Base-by-base conservation (phyloP, 108 stramenopile genomes). In the Skeletonema tropicum region DNA sequence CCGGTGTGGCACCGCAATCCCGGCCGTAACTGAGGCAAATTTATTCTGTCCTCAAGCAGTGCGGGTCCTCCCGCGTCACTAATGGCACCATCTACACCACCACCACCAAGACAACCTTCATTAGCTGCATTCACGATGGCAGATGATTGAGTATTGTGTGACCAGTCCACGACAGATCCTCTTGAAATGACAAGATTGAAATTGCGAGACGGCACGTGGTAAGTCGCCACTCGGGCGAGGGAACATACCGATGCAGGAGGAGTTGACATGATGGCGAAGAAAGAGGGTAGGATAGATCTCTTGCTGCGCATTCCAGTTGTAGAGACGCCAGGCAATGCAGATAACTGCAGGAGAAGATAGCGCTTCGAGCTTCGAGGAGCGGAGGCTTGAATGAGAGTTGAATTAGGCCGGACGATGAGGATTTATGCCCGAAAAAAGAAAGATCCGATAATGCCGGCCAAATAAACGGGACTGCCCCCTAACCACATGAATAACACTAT, bases 11-110 rank as follows among this genome's bases (percentile, higher is more conserved):
- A 96, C 9, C 95, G 77, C 6, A 89, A 41, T 21, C 64, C 61
- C 12, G 42, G 10, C 42, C n/a, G n/a, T 15, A 83, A 13, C 5
- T 77, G 30, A 1, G 89, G 92, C 6, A 96, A 66, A 3, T 70
- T 79, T 48, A 65, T 31, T 17, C 94, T 75, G 60, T 89, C 93
- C 12, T 77, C 21, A 15, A 46, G 41, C 45, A 96, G 81, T 6
- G 49, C 69, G 8, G 58, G 32, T 2, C 95, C 95, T 17, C 95
- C 95, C 5, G 90, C 92, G 11, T 62, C 32, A 30, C 66, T 67
- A 39, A 96, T 92, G 15, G 95, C 95, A n/a, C 92, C 92, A 76
- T 96, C 95, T 11, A 96, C 95, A 9, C 95, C 95, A 17, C 95
- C 92, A 12, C 95, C 95, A 42, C 92, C 91, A 3, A 94, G 68